Conservation (phyloP, 1,284 basidiomycete species). For the Limonomyces culmigenus region DNA sequence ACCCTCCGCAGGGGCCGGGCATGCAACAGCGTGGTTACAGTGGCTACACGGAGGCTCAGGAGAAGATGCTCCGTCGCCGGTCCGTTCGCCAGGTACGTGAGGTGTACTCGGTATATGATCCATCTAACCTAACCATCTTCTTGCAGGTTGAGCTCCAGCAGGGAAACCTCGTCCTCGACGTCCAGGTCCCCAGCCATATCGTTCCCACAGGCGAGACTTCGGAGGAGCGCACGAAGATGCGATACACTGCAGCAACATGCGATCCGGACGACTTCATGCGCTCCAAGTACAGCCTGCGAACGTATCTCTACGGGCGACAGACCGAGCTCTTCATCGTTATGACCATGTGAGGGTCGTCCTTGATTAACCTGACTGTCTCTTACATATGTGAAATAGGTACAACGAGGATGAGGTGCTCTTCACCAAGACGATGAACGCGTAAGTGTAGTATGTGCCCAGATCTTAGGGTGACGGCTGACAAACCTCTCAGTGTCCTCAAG, state of each 20-base stretch:
- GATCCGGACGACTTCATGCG: conserved; percentile 82
- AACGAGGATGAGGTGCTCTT: conserved; percentile 89
- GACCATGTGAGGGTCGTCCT: conserved; percentile 44
- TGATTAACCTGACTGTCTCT: background rate
- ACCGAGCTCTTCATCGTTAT: conserved; percentile 93
- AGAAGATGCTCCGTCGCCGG: conserved; percentile 62
- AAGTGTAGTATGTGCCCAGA: conserved; percentile 13
- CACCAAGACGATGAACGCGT: conserved; percentile 77
- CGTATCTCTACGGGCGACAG: conserved; percentile 68
- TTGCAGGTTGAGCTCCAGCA: conserved; percentile 71
- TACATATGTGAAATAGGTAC: conserved; percentile 26
- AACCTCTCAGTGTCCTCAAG: conserved; percentile 57
- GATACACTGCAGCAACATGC: conserved; percentile 87
- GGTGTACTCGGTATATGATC: no score
- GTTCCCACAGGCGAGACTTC: conserved; percentile 39
- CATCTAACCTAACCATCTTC: no score
- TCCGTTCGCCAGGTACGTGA: conserved; percentile 50
- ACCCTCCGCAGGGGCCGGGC: conserved; percentile 23
- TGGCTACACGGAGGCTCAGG: conserved; percentile 53
- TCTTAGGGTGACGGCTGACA: background rate
- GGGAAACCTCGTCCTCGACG: conserved; percentile 73
- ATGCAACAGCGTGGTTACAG: conserved; percentile 25
- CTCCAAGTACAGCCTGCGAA: conserved; percentile 66
- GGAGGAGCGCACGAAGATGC: conserved; percentile 73
- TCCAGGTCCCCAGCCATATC: conserved; percentile 64